Base-by-base conservation (phyloP, 345 rosid genomes). In the Bruguiera gymnorhiza region DNA sequence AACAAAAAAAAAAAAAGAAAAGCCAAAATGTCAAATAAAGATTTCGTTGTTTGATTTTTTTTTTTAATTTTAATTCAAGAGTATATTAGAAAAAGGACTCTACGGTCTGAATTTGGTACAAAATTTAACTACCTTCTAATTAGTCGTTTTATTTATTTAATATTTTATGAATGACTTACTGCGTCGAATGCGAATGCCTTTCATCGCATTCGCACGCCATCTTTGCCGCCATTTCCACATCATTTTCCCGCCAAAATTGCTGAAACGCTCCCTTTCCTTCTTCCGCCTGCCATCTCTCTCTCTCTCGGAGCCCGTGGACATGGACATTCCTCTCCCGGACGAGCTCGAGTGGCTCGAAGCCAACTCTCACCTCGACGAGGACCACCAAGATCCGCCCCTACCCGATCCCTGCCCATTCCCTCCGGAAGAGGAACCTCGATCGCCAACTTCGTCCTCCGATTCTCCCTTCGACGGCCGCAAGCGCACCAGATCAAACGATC, bases 271-370 rank as follows among this genome's bases (percentile, higher is more conserved):
- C 46, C 43, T 21, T 8, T 29, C 16, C 30, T 18, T 16, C 19
- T 8, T n/a, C 46, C 31, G 4, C 60, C n/a, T 32, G 23, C 56
- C 58, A 2, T 30, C 34, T 64, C 29, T 18, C 34, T 31, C 66
- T 2, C 31, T 39, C 36, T 27, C 29, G 1, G 29, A 2, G 29
- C 29, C 29, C 1, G 29, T 27, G 86, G 89, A 93, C 21, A 78
- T 84, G 79, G 96, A 88, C 75, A 85, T 88, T 27, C 97, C 96
- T 21, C 80, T 73, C 1, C 87, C 92, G 3, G 97, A 88, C 72
- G 99, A 95, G 86, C 94, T 95, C 73, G 97, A 95, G 82, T 82
- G 89, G 76, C 94, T 92, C 15, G 99, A 89, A 81, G 87, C 90
- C 34, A 75, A 94, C 74, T 83, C 86, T 51, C 70, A 68, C 66